Evolutionary conservation across 345 rosid species (phyloP).

Genomic region (Lepidium aucheri): DNA sequence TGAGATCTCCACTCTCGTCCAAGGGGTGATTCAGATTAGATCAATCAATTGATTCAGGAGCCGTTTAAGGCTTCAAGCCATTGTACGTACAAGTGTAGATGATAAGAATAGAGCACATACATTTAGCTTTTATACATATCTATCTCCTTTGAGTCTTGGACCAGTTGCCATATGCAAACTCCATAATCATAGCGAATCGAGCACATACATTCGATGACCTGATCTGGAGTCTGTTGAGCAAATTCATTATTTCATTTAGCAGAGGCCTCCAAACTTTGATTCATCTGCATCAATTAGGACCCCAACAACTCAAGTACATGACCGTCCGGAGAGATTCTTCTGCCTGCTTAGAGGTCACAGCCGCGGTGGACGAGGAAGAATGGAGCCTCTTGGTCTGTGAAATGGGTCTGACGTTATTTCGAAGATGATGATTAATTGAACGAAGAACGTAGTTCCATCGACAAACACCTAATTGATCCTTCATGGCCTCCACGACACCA

Average conservation of each 20-base stretch:
- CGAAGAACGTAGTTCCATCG: constrained; percentile 46
- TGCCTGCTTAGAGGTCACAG: constrained; percentile 14
- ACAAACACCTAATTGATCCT: constrained; percentile 49
- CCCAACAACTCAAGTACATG: constrained; percentile 65
- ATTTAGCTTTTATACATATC: background rate
- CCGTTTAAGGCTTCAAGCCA: background rate
- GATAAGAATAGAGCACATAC: background rate
- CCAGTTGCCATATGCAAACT: background rate
- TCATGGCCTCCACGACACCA: constrained; percentile 55
- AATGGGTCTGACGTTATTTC: constrained; percentile 28
- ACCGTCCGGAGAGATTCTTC: constrained; percentile 45
- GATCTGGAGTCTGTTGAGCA: background rate
- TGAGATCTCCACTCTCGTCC: too few relatives aligned
- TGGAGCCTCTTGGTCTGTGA: constrained; percentile 42
- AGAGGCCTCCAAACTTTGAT: background rate
- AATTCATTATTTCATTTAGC: background rate
- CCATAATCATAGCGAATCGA: background rate
- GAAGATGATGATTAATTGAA: constrained; percentile 37
- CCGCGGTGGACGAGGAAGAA: constrained; percentile 26
- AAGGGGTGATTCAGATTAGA: background rate
- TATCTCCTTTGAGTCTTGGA: background rate
- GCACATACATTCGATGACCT: background rate
- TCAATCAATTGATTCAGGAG: background rate
- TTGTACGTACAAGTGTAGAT: background rate
- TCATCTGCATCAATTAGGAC: constrained; percentile 28